Evolutionary conservation across 768 basidiomycete species (phyloP).

Genomic region (Artomyces pyxidatus): DNA sequence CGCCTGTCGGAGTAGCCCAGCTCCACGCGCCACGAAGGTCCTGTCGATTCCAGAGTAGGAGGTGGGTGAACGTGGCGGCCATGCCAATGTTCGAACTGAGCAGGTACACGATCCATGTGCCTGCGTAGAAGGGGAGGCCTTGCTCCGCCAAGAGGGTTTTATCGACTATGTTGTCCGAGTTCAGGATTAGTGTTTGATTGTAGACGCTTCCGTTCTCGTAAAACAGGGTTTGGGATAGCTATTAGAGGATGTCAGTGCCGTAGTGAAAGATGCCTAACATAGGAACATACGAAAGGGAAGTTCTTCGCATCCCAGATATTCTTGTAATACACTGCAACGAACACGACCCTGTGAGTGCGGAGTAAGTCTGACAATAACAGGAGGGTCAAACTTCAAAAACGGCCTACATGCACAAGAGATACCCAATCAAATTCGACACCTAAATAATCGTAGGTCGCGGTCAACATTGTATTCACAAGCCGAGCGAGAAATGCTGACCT

Average conservation of each 20-base stretch:
- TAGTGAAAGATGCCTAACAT: background rate
- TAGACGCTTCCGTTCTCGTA: conserved; percentile 19
- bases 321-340: conserved; percentile 20
- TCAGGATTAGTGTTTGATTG: conserved; percentile 20
- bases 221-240: conserved; percentile 20
- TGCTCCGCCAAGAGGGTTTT: conserved; percentile 30
- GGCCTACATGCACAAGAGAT: conserved; percentile 42
- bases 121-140: conserved; percentile 39
- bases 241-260: background rate
- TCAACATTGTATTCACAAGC: no score
- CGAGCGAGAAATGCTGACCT: conserved; percentile 16
- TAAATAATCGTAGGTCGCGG: no score
- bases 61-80: conserved; percentile 40
- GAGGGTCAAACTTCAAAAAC: background rate
- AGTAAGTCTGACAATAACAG: no score
- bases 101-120: conserved; percentile 39
- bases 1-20: conserved; percentile 33
- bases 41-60: conserved; percentile 37
- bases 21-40: conserved; percentile 36
- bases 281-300: conserved; percentile 8
- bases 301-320: conserved; percentile 19
- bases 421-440: conserved; percentile 41
- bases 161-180: conserved; percentile 37
- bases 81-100: conserved; percentile 38
- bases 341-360: conserved; percentile 17